Base-by-base conservation (phyloP, 2,329 filamentous ascomycete genomes). In the Calonectria leucothoes region DNA sequence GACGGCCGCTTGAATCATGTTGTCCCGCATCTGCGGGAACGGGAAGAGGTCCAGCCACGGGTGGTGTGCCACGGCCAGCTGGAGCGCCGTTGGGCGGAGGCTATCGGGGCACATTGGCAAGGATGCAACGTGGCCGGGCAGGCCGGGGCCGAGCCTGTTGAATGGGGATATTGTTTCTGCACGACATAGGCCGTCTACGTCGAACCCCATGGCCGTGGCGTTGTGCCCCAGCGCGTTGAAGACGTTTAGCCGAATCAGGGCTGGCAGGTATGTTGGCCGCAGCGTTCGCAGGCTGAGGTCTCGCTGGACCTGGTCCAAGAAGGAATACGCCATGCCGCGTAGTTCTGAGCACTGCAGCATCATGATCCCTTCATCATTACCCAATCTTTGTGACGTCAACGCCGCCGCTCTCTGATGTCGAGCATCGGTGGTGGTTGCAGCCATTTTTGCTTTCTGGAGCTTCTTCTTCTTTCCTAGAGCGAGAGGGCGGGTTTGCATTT, bases 1-100 rank as follows among this genome's bases (percentile, higher is more conserved):
- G 3, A 31, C 27, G 2, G 66, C 15, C 10, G 15, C 71, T 6
- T 57, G 23, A 10, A 76, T 61, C 49, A 76, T 71, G 37, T 74
- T 75, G 55, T 76, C 75, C 12, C 75, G 68, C 48, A 76, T 45
- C 15, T 20, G 31, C 2, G 75, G 71, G 39, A 74, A 57, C 11
- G 73, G 73, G 20, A 76, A 72, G 5, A 76, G 66, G 52, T 76
- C 75, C 15, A 74, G 55, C 73, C 73, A 76, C 3, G 73, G 75
- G 48, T 75, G 75, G 25, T 76, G 74, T 15, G n/a, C 35, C 15
- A 74, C 42, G 4, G 57, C 31, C 17, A 35, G 29, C 42, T 76
- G 73, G 3, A 70, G 42, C 3, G 68, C 23, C 2, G 75, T 75
- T 27, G 70, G 70, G 20, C n/a, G 31, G n/a, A 71, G 66, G 15